A percentile compares a stretch with the other conserved stretches of the same genome.
These are phyloP conservation scores for Phalaenopsis aphrodite DNA, from an alignment of 106 monocot species.

Conservation along the genomic window DNA sequence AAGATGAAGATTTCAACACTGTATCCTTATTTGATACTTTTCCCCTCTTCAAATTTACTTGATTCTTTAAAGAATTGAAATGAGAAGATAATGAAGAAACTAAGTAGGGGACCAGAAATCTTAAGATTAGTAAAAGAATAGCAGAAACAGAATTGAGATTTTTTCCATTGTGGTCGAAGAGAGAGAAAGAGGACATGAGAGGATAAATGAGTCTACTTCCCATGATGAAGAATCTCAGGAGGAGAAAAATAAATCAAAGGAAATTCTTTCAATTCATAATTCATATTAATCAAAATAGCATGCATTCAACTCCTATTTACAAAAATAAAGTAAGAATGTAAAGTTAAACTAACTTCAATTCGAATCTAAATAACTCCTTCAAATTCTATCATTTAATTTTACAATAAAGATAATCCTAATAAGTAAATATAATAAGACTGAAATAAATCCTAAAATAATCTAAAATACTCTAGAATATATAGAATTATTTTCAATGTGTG, in stretches of 20 bases:
- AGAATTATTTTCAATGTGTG: not conserved
- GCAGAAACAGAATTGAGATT: not conserved
- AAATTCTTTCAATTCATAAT: not conserved
- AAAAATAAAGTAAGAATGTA: not conserved
- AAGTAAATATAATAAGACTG: not conserved
- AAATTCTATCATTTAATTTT: not conserved
- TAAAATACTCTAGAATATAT: not conserved
- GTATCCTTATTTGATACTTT: not conserved
- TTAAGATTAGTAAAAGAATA: not conserved
- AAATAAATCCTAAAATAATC: not conserved
- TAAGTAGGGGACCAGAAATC: not conserved
- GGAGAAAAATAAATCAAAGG: not conserved
- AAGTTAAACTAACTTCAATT: not conserved
- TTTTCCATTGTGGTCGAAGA: not conserved
- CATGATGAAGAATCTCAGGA: not conserved
- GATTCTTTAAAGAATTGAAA: not conserved
- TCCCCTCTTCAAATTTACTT: not conserved
- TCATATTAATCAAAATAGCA: not conserved
- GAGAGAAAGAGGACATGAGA: not conserved
- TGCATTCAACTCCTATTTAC: not conserved
- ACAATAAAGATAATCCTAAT: not conserved
- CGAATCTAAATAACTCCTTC: not conserved
- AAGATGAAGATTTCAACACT: not conserved
- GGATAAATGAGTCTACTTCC: not conserved
- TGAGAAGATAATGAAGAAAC: too few relatives aligned